Evolutionary conservation across 805 yeast genomes (phyloP).

Genomic region (Wickerhamomyces canadensis): DNA sequence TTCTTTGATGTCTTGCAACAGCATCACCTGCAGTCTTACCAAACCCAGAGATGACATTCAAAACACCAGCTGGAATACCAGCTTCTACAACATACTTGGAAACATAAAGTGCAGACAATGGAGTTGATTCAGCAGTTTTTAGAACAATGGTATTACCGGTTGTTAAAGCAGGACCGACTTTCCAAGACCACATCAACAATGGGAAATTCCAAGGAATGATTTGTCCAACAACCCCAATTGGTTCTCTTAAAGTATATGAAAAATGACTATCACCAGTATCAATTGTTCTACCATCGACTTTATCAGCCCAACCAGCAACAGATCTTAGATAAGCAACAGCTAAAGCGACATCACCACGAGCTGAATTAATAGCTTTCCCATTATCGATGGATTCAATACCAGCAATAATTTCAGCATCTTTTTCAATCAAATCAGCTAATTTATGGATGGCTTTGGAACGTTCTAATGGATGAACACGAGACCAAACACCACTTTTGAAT

Average conservation of each 20-base stretch:
- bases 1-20: slow-evolving; percentile 65
- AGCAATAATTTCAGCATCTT: slow-evolving; percentile 63
- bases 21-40: slow-evolving; percentile 82
- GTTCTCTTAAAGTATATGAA: slow-evolving; percentile 76
- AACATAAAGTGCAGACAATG: slow-evolving; percentile 74
- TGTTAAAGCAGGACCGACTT: slow-evolving; percentile 85
- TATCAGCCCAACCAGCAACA: slow-evolving; percentile 88
- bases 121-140: slow-evolving; percentile 89
- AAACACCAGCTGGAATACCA: slow-evolving; percentile 86
- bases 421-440: slow-evolving; percentile 72
- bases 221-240: slow-evolving; percentile 68
- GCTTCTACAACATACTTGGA: slow-evolving; percentile 66
- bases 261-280: slow-evolving; percentile 71
- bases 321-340: slow-evolving; percentile 67
- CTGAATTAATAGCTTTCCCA: slow-evolving; percentile 71
- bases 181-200: slow-evolving; percentile 87
- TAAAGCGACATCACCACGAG: slow-evolving; percentile 69
- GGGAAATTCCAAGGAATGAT: slow-evolving; percentile 91
- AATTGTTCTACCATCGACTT: slow-evolving; percentile 65
- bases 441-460: slow-evolving; percentile 58
- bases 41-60: slow-evolving; percentile 77
- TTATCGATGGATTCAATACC: slow-evolving; percentile 79
- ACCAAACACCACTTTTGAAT: slow-evolving; percentile 66
- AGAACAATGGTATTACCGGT: slow-evolving; percentile 83
- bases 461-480: slow-evolving; percentile 55